phyloP scores from a whole-genome alignment of 345 rosid genomes.

The Lepidium africanum region DNA sequence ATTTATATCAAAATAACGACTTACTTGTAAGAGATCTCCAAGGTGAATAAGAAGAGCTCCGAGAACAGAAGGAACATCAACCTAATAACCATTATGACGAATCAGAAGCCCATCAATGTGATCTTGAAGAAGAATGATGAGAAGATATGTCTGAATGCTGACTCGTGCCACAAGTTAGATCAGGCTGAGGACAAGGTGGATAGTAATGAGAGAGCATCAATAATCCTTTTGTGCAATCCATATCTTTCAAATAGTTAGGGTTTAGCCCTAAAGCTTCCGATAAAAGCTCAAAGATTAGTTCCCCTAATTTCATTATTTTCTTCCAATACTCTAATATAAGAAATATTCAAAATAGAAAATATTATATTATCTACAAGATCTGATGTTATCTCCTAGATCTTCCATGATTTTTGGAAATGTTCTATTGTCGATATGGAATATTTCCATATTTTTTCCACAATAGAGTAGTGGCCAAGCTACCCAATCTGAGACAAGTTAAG shows the following conservation, averaged over 20 bases:
- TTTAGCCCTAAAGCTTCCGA: constrained; percentile 52
- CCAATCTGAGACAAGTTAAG: too few relatives aligned
- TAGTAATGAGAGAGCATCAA: constrained; percentile 40
- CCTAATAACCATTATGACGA: constrained; percentile 28
- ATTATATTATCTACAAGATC: too few relatives aligned
- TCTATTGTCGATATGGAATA: too few relatives aligned
- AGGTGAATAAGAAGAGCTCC: constrained; percentile 43
- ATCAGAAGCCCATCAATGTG: constrained; percentile 55
- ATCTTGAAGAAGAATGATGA: constrained; percentile 52
- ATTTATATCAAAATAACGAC: too few relatives aligned
- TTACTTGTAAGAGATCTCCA: constrained; percentile 33
- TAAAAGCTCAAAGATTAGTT: constrained; percentile 34
- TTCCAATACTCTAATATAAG: constrained; percentile 31
- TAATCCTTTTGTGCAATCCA: constrained; percentile 34
- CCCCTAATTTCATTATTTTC: constrained; percentile 28
- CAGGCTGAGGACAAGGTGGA: constrained; percentile 51
- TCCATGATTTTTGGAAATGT: too few relatives aligned
- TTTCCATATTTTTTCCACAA: too few relatives aligned
- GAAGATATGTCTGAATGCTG: constrained; percentile 43
- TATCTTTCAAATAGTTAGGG: constrained; percentile 29
- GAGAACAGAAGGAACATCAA: constrained; percentile 37
- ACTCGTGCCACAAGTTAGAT: constrained; percentile 38
- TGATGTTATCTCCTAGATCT: too few relatives aligned
- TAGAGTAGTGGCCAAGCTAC: too few relatives aligned
- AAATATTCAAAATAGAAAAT: too few relatives aligned